A percentile compares a stretch with the other conserved stretches of the same genome.
Conservation (phyloP, 345 rosid species). For the Syzygium aromaticum region DNA sequence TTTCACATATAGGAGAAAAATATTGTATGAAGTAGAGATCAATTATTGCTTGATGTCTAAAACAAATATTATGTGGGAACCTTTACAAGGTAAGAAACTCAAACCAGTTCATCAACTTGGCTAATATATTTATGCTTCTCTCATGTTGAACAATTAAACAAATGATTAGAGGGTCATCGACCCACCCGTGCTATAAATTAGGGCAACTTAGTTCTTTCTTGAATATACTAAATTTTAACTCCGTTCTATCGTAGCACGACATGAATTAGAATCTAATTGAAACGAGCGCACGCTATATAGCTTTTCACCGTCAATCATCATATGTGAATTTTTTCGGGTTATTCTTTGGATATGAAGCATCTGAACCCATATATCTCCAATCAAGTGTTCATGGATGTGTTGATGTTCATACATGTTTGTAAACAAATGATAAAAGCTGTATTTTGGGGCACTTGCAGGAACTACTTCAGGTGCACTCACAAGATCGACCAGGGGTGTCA, state of each 20-base stretch:
- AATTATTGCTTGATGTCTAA: background rate
- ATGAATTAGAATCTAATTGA: background rate
- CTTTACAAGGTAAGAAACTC: background rate
- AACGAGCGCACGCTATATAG: background rate
- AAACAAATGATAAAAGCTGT: background rate
- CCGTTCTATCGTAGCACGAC: background rate
- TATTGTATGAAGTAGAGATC: background rate
- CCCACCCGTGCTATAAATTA: background rate
- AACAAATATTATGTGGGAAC: background rate
- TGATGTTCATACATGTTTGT: background rate
- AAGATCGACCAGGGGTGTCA: conserved; percentile 32
- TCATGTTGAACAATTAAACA: background rate
- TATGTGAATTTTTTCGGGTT: background rate
- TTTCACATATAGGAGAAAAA: background rate
- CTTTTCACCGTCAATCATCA: background rate
- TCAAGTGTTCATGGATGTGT: background rate
- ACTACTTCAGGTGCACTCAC: conserved; percentile 44
- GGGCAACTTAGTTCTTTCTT: background rate
- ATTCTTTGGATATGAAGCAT: background rate
- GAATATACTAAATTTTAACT: background rate
- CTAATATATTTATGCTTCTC: background rate
- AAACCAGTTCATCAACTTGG: background rate
- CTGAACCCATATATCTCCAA: background rate
- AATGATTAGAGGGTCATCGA: background rate
- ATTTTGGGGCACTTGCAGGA: conserved; percentile 7